Evolutionary conservation across 2,329 filamentous ascomycete species (phyloP).

Genomic region (Hypoxylon sp.): DNA sequence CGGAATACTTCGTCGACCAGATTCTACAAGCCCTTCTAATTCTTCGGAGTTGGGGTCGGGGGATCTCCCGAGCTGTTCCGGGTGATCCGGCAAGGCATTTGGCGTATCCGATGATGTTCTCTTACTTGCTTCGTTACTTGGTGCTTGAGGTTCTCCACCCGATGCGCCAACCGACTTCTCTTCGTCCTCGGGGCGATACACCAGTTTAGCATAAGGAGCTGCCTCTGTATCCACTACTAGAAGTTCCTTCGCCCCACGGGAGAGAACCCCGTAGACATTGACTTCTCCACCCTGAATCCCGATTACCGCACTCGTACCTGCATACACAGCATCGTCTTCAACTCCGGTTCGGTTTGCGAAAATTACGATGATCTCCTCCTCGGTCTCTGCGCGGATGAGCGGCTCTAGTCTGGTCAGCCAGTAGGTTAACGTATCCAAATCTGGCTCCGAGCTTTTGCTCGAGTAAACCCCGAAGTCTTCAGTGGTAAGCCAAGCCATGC

Average conservation of each 20-base stretch:
- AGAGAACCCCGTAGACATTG: conserved; percentile 77
- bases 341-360: conserved; percentile 79
- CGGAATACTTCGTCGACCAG: conserved; percentile 7
- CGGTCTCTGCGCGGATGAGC: conserved; percentile 65
- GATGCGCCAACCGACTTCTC: conserved; percentile 24
- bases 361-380: conserved; percentile 76
- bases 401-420: conserved; percentile 82
- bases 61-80: neutral
- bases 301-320: conserved; percentile 80
- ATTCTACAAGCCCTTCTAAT: conserved; percentile 1
- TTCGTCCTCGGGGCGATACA: conserved; percentile 54
- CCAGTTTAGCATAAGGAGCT: conserved; percentile 62
- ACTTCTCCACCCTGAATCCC: conserved; percentile 76
- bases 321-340: conserved; percentile 77
- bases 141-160: conserved; percentile 15
- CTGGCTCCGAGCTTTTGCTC: conserved; percentile 67
- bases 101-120: conserved; percentile 5
- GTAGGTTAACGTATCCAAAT: conserved; percentile 81
- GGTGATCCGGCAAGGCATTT: conserved; percentile 1
- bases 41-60: neutral
- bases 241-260: conserved; percentile 77
- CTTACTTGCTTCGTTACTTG: conserved; percentile 3
- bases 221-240: conserved; percentile 75
- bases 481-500: conserved; percentile 83
- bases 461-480: conserved; percentile 60